These are phyloP conservation scores for Cucurbita pepo DNA, from an alignment of 306 rosid genomes.

Conservation along the genomic window DNA sequence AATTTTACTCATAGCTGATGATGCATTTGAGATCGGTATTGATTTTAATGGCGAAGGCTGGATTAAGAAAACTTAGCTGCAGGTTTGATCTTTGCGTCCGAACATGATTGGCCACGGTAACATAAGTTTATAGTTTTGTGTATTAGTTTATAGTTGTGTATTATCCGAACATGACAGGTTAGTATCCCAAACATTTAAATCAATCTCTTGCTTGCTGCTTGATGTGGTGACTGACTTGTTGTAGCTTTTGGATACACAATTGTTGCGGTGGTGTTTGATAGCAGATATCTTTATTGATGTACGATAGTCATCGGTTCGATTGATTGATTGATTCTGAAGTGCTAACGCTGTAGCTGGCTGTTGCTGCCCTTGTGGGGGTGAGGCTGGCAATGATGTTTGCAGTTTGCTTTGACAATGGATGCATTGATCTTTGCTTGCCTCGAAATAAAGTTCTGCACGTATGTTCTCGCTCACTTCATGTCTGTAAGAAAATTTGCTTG, in stretches of 20 bases:
- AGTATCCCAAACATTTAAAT: neutral
- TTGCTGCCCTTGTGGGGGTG: constrained; percentile 37
- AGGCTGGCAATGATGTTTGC: constrained; percentile 28
- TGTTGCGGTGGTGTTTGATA: constrained; percentile 31
- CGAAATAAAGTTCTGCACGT: neutral
- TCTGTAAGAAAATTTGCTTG: neutral
- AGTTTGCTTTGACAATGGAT: constrained; percentile 19
- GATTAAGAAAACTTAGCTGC: constrained; percentile 20
- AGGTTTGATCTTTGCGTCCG: constrained; percentile 7
- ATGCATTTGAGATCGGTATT: constrained; percentile 14
- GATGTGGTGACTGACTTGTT: constrained; percentile 45
- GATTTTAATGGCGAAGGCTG: neutral
- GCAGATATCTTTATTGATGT: constrained; percentile 30
- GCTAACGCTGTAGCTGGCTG: constrained; percentile 25
- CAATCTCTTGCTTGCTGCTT: constrained; percentile 32
- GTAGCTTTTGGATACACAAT: constrained; percentile 26
- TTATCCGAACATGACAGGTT: neutral
- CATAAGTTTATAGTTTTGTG: constrained; percentile 9
- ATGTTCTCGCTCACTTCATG: neutral
- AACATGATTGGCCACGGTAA: constrained; percentile 19
- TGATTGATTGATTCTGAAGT: constrained; percentile 20
- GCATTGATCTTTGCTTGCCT: constrained; percentile 26
- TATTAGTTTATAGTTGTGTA: constrained; percentile 8
- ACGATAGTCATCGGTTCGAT: constrained; percentile 28
- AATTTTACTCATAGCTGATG: constrained; percentile 19